phyloP scores from a whole-genome alignment of 106 monocot genomes.

The Acorus calamus region DNA sequence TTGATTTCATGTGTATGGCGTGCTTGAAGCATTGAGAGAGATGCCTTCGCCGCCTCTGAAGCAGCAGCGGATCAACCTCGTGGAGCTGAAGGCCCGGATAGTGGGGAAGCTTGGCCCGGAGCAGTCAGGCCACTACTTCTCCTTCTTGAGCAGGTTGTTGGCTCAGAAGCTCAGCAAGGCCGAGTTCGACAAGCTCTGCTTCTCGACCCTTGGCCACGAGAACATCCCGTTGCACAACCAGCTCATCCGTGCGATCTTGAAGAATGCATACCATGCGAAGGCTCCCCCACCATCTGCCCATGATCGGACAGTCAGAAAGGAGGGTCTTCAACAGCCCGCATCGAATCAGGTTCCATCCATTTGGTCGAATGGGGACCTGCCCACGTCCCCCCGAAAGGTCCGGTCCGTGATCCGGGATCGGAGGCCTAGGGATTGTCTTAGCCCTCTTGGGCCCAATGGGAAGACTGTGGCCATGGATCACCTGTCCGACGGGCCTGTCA shows the following conservation, averaged over 20 bases:
- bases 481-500: slow-evolving; percentile 7
- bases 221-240: slow-evolving; percentile 47
- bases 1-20: slow-evolving; percentile 5
- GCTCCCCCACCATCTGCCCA: slow-evolving; percentile 6
- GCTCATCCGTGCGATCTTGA: slow-evolving; percentile 41
- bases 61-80: slow-evolving; percentile 32
- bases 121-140: slow-evolving; percentile 33
- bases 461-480: slow-evolving; percentile 14
- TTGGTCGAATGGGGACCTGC: slow-evolving; percentile 46
- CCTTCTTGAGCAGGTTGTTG: slow-evolving; percentile 26
- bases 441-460: slow-evolving; percentile 40
- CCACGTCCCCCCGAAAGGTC: slow-evolving; percentile 21
- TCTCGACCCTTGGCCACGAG: slow-evolving; percentile 33
- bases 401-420: slow-evolving; percentile 18
- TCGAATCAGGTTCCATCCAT: not conserved
- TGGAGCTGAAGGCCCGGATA: slow-evolving; percentile 41
- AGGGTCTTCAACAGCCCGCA: too few relatives aligned
- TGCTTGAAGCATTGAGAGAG: slow-evolving; percentile 14
- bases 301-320: slow-evolving; percentile 7
- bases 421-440: slow-evolving; percentile 30
- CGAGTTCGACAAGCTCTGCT: slow-evolving; percentile 46
- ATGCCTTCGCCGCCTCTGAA: slow-evolving; percentile 15
- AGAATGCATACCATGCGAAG: slow-evolving; percentile 47
- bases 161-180: slow-evolving; percentile 44
- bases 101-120: slow-evolving; percentile 29